These are phyloP conservation scores for Daldinia vernicosa DNA, from an alignment of 495 filamentous ascomycete genomes.

Conservation along the genomic window DNA sequence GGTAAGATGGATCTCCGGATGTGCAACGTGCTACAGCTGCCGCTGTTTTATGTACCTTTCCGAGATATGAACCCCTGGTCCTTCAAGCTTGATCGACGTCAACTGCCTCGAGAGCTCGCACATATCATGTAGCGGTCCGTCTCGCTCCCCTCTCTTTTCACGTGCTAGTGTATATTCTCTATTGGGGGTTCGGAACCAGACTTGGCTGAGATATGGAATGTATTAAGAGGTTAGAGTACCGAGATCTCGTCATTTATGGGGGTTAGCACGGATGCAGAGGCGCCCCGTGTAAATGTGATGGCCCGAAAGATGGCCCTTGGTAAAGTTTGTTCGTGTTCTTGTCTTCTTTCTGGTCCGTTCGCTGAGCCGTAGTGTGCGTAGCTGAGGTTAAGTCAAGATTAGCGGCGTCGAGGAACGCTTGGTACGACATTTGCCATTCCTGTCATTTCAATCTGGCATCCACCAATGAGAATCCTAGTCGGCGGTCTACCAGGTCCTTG, in stretches of 20 bases:
- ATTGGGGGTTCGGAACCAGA: conserved; percentile 14
- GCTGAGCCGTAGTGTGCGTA: conserved; percentile 2
- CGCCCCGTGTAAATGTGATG: neutral
- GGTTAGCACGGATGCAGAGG: neutral
- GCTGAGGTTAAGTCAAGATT: conserved; percentile 18
- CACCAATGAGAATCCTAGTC: conserved; percentile 26
- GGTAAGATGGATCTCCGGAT: conserved; percentile 36
- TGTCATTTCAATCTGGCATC: conserved; percentile 36
- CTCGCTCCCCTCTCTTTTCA: conserved; percentile 13
- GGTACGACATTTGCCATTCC: conserved; percentile 40
- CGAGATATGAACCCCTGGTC: conserved; percentile 8
- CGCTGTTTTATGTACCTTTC: conserved; percentile 33
- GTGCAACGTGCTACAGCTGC: conserved; percentile 26
- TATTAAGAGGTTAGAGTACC: neutral
- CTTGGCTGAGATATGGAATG: neutral
- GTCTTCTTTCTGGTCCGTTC: neutral
- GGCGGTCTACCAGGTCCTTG: conserved; percentile 26
- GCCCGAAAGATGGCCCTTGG: neutral
- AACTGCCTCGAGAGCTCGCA: neutral
- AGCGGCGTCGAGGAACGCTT: conserved; percentile 28
- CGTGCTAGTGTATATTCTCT: conserved; percentile 23
- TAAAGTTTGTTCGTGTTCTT: neutral
- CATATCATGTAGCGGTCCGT: conserved; percentile 13
- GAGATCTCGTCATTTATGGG: neutral
- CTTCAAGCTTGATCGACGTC: conserved; percentile 24